Conservation (phyloP, 2,329 filamentous ascomycete species). For the Kalaharituber pfeilii region DNA sequence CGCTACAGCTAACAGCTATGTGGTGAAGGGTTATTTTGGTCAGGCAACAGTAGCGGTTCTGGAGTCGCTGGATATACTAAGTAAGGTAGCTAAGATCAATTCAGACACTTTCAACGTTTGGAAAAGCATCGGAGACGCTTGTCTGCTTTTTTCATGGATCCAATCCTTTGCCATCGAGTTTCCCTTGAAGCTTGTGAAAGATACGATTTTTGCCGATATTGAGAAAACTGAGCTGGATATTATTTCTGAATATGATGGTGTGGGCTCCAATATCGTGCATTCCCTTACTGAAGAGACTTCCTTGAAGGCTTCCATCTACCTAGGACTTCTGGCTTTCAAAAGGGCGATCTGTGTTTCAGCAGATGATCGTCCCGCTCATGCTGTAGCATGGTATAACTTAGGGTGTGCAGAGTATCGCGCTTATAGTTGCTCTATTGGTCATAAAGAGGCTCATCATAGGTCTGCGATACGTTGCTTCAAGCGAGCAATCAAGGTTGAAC, state of each 20-base stretch:
- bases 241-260: conserved; percentile 51
- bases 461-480: conserved; percentile 85
- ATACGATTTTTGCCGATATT: conserved; percentile 40
- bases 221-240: conserved; percentile 41
- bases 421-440: conserved; percentile 34
- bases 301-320: conserved; percentile 45
- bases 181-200: conserved; percentile 40
- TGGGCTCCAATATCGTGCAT: conserved; percentile 29
- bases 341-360: conserved; percentile 57
- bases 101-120: conserved; percentile 77
- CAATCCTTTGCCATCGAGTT: conserved; percentile 49
- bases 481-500: conserved; percentile 83
- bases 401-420: conserved; percentile 85
- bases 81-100: conserved; percentile 41
- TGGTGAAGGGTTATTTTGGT: conserved; percentile 74
- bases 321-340: conserved; percentile 72
- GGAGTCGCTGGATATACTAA: conserved; percentile 51
- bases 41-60: conserved; percentile 55
- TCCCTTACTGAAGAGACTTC: conserved; percentile 28
- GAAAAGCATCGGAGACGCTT: conserved; percentile 83
- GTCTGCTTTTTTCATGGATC: conserved; percentile 63
- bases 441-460: conserved; percentile 41
- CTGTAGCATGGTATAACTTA: conserved; percentile 92
- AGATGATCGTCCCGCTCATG: conserved; percentile 67
- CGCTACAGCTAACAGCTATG: conserved; percentile 57